Conservation (phyloP, 192 early-diverging fungal genomes). For the Haplosporangium gracile region DNA sequence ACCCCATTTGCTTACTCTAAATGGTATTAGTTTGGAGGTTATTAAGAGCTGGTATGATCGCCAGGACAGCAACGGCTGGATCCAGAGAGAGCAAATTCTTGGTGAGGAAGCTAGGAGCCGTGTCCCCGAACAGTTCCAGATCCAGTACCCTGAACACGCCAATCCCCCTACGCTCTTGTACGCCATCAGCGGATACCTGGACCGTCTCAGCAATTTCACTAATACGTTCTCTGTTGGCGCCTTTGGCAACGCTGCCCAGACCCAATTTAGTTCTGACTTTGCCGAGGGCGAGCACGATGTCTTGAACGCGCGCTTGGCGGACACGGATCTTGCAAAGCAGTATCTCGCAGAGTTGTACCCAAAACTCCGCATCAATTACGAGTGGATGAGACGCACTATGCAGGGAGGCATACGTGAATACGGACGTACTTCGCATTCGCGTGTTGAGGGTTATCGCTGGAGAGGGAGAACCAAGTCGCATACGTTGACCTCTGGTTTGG, state of each 20-base stretch:
- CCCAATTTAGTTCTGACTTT: constrained; percentile 15
- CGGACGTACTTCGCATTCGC: constrained; percentile 56
- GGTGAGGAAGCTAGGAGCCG: constrained; percentile 92
- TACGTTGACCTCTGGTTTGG: constrained; percentile 91
- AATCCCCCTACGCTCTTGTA: constrained; percentile 92
- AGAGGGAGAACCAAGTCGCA: constrained; percentile 86
- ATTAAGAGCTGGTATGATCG: constrained; percentile 82
- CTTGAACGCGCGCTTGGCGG: constrained; percentile 56
- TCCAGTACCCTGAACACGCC: constrained; percentile 91
- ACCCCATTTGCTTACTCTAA: background rate
- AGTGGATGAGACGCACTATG: constrained; percentile 88
- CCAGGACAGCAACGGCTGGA: constrained; percentile 90
- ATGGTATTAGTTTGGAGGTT: constrained; percentile 74
- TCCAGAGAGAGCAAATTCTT: constrained; percentile 94
- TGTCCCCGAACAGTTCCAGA: constrained; percentile 91
- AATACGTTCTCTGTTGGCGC: constrained; percentile 13
- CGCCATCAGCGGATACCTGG: constrained; percentile 75
- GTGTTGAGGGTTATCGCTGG: constrained; percentile 89
- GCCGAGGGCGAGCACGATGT: constrained; percentile 23
- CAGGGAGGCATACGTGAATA: constrained; percentile 70
- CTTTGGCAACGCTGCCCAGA: constrained; percentile 10
- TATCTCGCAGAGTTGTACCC: constrained; percentile 70
- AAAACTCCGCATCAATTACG: constrained; percentile 75
- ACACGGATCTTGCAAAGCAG: constrained; percentile 57
- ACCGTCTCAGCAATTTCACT: constrained; percentile 58